A percentile compares a stretch with the other conserved stretches of the same genome.
Conservation (phyloP, 352 stramenopile species). For the Plasmopara muralis region DNA sequence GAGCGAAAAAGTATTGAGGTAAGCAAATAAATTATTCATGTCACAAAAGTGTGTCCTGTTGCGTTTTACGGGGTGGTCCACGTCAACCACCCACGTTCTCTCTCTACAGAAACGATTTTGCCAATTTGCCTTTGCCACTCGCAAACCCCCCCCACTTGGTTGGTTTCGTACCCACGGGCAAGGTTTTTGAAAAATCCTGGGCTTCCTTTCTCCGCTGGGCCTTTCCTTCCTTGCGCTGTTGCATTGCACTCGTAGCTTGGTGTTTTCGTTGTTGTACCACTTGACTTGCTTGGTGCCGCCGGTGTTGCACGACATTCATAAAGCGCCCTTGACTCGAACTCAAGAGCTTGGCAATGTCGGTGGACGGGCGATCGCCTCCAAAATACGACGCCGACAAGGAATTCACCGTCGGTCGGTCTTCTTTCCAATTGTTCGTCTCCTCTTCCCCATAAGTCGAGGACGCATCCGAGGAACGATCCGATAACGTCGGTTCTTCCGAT, state of each 20-base stretch:
- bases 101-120: no score
- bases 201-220: constrained; percentile 9
- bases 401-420: constrained; percentile 28
- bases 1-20: no score
- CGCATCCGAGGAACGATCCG: constrained; percentile 30
- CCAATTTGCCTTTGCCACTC: not conserved
- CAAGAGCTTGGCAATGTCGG: constrained; percentile 39
- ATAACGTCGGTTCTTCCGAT: constrained; percentile 36
- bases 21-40: no score
- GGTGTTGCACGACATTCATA: constrained; percentile 26
- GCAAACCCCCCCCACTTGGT: constrained; percentile 28
- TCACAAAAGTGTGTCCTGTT: no score
- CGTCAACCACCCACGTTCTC: no score
- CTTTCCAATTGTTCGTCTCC: constrained; percentile 20
- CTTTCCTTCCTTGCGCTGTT: constrained; percentile 18
- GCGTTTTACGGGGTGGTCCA: no score
- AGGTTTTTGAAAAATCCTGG: not conserved
- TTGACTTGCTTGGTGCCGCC: constrained; percentile 27
- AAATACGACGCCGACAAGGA: constrained; percentile 29
- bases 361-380: constrained; percentile 36
- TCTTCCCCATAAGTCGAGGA: constrained; percentile 29
- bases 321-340: constrained; percentile 20
- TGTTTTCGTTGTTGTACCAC: constrained; percentile 29
- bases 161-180: constrained; percentile 20
- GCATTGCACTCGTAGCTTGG: constrained; percentile 17